Percentiles rank a stretch among this genome's conserved stretches.
Evolutionary conservation across 2,329 filamentous ascomycete species (phyloP).

Genomic region (Aureobasidium sp.): DNA sequence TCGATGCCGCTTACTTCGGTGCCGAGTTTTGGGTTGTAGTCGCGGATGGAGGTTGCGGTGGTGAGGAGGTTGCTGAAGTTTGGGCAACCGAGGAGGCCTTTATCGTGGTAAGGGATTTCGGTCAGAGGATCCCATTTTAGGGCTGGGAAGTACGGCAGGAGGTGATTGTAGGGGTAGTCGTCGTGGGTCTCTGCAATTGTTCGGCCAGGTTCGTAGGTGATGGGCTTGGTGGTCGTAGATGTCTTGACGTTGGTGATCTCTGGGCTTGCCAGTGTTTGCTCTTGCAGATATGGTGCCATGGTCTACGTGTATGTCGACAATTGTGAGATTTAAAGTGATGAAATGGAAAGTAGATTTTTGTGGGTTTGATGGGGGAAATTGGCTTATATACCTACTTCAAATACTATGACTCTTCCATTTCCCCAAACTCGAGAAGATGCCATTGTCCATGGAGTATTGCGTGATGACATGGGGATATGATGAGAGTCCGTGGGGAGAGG

Average conservation of each 20-base stretch:
- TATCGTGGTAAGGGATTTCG: conserved; percentile 45
- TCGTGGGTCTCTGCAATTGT: conserved; percentile 38
- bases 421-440: not conserved
- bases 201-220: conserved; percentile 42
- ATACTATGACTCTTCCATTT: not conserved
- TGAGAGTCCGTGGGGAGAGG: not conserved
- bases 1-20: conserved; percentile 46
- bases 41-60: conserved; percentile 47
- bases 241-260: not conserved
- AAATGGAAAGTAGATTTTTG: no score
- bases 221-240: not conserved
- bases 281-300: conserved; percentile 3
- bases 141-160: conserved; percentile 46
- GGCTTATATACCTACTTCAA: not conserved
- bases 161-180: conserved; percentile 44
- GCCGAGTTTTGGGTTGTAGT: conserved; percentile 49
- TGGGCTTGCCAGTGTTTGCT: not conserved
- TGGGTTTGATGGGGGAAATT: not conserved
- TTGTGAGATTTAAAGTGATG: not conserved
- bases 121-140: conserved; percentile 32
- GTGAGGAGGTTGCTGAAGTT: conserved; percentile 46
- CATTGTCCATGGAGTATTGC: not conserved
- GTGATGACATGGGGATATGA: not conserved
- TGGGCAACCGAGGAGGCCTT: conserved; percentile 46
- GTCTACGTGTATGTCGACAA: not conserved